Percentiles rank a stretch among this genome's conserved stretches.
These are phyloP conservation scores for Hypholoma fasciculare DNA, from an alignment of 768 basidiomycete species.

Conservation along the genomic window DNA sequence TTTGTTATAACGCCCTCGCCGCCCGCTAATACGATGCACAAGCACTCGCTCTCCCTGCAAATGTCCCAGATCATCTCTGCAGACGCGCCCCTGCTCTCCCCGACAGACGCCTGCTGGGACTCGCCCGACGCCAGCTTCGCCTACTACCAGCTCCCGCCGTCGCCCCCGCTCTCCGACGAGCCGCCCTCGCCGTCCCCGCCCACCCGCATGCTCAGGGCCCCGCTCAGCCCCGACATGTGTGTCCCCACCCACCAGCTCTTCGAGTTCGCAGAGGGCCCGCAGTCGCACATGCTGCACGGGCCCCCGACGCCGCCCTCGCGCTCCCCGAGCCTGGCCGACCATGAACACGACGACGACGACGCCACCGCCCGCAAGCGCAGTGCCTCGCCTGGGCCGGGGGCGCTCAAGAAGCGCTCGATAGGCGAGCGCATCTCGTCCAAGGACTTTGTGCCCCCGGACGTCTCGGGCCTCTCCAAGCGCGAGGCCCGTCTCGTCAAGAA, in stretches of 20 bases:
- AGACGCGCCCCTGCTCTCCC: conserved; percentile 62
- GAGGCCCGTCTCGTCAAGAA: conserved; percentile 93
- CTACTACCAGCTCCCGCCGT: conserved; percentile 51
- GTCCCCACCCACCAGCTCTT: conserved; percentile 75
- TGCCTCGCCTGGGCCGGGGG: conserved; percentile 39
- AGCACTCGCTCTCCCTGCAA: conserved; percentile 34
- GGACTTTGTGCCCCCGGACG: conserved; percentile 88
- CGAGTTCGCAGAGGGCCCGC: conserved; percentile 47
- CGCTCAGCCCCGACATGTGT: conserved; percentile 49
- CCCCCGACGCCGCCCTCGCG: conserved; percentile 29
- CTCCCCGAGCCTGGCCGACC: conserved; percentile 2
- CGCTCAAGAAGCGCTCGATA: conserved; percentile 43
- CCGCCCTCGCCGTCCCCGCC: conserved; percentile 44
- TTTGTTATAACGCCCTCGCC: conserved; percentile 15
- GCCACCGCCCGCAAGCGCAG: conserved; percentile 41
- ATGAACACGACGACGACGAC: conserved; percentile 7
- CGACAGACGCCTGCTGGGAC: conserved; percentile 51
- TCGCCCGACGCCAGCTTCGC: conserved; percentile 40
- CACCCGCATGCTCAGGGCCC: conserved; percentile 48
- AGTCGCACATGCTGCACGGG: conserved; percentile 12
- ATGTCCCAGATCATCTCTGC: conserved; percentile 60
- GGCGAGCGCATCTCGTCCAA: conserved; percentile 62
- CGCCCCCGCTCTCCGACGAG: conserved; percentile 50
- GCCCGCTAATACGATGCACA: conserved; percentile 24
- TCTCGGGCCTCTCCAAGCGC: conserved; percentile 84